phyloP scores from a whole-genome alignment of 306 rosid species.

The Prunus mongolica region DNA sequence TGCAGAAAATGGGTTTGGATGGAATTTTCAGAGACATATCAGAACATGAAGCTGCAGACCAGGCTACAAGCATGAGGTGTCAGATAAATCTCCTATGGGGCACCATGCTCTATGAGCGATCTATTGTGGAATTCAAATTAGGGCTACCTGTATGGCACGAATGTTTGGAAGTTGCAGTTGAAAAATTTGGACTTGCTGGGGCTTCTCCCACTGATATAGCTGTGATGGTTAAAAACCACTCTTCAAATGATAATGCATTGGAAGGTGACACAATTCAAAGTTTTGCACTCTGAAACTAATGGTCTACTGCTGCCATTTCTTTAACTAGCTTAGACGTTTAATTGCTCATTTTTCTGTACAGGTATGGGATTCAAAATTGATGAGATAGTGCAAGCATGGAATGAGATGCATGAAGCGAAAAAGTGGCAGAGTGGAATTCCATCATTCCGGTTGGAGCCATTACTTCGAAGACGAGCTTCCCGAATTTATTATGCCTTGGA shows the following conservation, averaged over 20 bases:
- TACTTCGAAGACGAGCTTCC: constrained; percentile 72
- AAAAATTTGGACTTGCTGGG: constrained; percentile 84
- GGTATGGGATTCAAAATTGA: constrained; percentile 79
- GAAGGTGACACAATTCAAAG: constrained; percentile 49
- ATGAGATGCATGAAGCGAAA: constrained; percentile 84
- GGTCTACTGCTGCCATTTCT: not conserved
- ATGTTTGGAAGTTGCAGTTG: constrained; percentile 61
- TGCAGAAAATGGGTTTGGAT: constrained; percentile 49
- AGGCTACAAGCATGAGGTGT: constrained; percentile 62
- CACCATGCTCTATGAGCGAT: constrained; percentile 82
- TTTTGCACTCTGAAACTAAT: constrained; percentile 3
- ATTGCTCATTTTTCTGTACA: constrained; percentile 25
- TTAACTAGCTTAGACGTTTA: not conserved
- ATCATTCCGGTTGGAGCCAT: constrained; percentile 78
- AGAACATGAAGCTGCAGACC: constrained; percentile 50
- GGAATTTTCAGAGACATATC: constrained; percentile 42
- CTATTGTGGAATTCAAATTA: constrained; percentile 68
- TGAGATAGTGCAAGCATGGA: constrained; percentile 85
- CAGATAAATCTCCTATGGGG: constrained; percentile 85
- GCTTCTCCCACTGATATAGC: constrained; percentile 80
- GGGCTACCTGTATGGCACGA: constrained; percentile 74
- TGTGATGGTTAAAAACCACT: constrained; percentile 77
- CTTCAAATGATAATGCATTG: constrained; percentile 53
- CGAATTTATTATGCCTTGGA: constrained; percentile 65
- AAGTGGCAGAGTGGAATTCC: constrained; percentile 65